phyloP scores from a whole-genome alignment of 2,329 filamentous ascomycete genomes.

The Aureobasidium lini region DNA sequence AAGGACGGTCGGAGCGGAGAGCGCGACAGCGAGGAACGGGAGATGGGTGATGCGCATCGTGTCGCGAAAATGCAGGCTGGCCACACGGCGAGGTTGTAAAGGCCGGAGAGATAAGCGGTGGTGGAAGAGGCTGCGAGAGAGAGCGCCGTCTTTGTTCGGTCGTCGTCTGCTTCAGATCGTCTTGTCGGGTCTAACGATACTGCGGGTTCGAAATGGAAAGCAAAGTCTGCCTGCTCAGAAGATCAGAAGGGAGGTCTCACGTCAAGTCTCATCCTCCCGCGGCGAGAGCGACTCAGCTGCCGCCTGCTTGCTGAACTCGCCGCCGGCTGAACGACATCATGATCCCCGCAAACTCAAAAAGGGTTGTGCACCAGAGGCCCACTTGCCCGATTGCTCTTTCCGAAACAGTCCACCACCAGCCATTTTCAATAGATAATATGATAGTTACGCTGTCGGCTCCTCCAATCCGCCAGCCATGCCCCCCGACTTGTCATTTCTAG shows the following conservation, averaged over 20 bases:
- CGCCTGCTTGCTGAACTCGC: not conserved
- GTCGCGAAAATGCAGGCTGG: not conserved
- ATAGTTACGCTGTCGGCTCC: not conserved
- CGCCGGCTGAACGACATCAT: slow-evolving; percentile 6
- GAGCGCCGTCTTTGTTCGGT: not conserved
- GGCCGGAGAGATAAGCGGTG: not conserved
- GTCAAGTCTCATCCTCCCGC: not conserved
- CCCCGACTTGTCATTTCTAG: slow-evolving; percentile 8
- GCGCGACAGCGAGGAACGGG: not conserved
- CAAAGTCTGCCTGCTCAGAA: not conserved
- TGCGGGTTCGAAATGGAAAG: not conserved
- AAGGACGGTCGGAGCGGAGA: not conserved
- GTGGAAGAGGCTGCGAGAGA: not conserved
- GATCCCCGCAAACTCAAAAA: not conserved
- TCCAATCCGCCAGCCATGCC: not conserved
- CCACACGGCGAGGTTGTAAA: not conserved
- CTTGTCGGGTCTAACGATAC: not conserved
- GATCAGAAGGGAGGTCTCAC: not conserved
- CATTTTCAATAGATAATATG: not conserved
- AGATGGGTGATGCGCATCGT: not conserved
- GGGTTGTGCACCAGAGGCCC: not conserved
- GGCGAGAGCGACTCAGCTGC: not conserved
- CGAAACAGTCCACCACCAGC: not conserved
- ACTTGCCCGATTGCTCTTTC: not conserved
- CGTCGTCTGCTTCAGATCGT: not conserved